Evolutionary conservation across 2,329 filamentous ascomycete genomes (phyloP), one percentile per base, ranked within the genome.

Genomic region (Westerdykella sp.): DNA sequence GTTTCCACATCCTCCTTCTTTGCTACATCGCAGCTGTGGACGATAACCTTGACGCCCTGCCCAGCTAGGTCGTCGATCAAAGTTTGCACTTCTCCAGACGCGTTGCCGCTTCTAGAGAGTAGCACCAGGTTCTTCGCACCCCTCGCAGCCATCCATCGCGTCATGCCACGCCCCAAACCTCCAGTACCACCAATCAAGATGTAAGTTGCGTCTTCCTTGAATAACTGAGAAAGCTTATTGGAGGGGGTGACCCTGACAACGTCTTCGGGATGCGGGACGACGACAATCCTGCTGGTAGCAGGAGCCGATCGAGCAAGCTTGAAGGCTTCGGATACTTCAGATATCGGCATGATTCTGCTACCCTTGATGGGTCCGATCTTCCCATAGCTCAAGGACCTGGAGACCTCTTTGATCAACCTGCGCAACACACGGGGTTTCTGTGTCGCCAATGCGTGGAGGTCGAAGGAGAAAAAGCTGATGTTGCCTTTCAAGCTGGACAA

Each of bases 131-230:
- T 43, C 21, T 47, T 46, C 1, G 59, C 61, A 11, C 60, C 61
- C 28, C 49, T 50, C 3, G 37, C 36, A 4, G 53, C 48, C 56
- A 64, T 57, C 55, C 54, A 59, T 23, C 41, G 46, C 6, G 54
- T 47, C 34, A 63, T 56, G 21, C 48, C 49, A 2, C 61, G 53
- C 4, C 60, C 61, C 16, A 63, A 39, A 5, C 59, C 60, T 2
- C 61, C 60, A 2, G 51, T 50, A 4, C 59, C 60, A 25, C 60
- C 59, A 22, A 54, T 51, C 4, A 64, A 44, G 6, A 64, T 16
- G 40, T 63, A 64, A 2, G 60, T 53, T 2, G 53, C 53, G 34
- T 62, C 46, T 5, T 45, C 16, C 25, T 39, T 43, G 30, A 51
- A 40, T 4, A 51, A 15, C 12, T 28, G 31, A 22, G 37, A n/a